Evolutionary conservation across 345 rosid species (phyloP), one percentile per base, ranked within the genome.

Genomic region (Conringia planisiliqua): DNA sequence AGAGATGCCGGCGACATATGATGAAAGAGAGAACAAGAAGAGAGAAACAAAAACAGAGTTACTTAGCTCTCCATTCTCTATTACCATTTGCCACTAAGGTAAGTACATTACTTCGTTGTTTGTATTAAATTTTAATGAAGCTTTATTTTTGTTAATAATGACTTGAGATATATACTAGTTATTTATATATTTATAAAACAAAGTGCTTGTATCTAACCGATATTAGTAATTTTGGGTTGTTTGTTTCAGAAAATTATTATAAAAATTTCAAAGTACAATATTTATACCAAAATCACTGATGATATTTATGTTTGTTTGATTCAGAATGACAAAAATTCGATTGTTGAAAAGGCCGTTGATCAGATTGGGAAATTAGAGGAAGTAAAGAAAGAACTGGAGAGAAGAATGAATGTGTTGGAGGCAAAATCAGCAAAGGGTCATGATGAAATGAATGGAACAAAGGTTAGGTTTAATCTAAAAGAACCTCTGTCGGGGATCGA

Each of bases 11-110:
- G 61, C 78, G 71, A 6, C 97, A 86, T 66, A 85, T 76, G 89
- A 51, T 90, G 81, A 86, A 80, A 52, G 98, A 93, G 72, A 82
- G 98, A 78, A 51, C 75, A 57, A 85, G 98, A 62, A 83, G 98
- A 79, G 83, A 77, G 70, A 86, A 44, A 80, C 95, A 90, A 82
- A 87, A 78, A 80, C 70, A 76, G 10, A 80, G 81, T 44, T 93
- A 83, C 83, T 65, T 54, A 0, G 81, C 82, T 62, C 83, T 90
- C 47, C 91, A 79, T 69, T 80, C 93, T 62, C 27, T 82, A 20
- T 44, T 90, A 69, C 97, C 92, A 12, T 60, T 0, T 4, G 84
- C 82, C 54, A 84, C 98, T 78, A 89, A 86, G 97, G 97, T n/a
- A n/a, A n/a, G n/a, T 91, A n/a, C 14, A 43, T 56, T 26, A 43